phyloP scores from a whole-genome alignment of 352 stramenopile genomes.

The Phytophthora hybrid region DNA sequence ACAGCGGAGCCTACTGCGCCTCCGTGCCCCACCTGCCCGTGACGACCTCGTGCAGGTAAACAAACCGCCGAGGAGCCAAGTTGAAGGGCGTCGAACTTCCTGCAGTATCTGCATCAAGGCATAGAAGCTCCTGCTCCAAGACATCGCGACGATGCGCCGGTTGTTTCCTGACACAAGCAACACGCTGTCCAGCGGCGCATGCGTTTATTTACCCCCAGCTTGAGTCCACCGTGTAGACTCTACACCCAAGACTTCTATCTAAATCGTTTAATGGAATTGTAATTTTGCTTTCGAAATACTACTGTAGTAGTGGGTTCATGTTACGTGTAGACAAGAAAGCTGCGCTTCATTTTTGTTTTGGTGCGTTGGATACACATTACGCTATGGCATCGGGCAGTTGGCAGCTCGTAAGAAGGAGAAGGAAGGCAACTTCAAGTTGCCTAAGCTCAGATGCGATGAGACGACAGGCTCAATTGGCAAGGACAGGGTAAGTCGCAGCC shows the following conservation, averaged over 20 bases:
- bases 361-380: conserved; percentile 12
- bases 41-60: conserved; percentile 34
- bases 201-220: conserved; percentile 25
- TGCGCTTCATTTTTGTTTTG: conserved; percentile 4
- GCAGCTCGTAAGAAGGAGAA: background rate
- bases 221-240: background rate
- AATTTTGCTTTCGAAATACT: conserved; percentile 14
- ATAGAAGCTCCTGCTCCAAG: background rate
- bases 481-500: conserved; percentile 81
- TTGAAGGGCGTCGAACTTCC: background rate
- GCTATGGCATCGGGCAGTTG: conserved; percentile 13
- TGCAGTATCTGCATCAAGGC: background rate
- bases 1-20: conserved; percentile 67
- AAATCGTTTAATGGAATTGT: conserved; percentile 26
- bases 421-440: conserved; percentile 17
- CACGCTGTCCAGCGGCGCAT: background rate
- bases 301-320: background rate
- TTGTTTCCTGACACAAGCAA: background rate
- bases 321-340: background rate
- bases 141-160: background rate
- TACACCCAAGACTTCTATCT: conserved; percentile 12
- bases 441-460: conserved; percentile 10
- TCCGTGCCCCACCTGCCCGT: conserved; percentile 64
- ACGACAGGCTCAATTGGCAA: conserved; percentile 46
- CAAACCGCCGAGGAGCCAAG: conserved; percentile 1